phyloP scores from a whole-genome alignment of 495 filamentous ascomycete species.

The Evernia prunastri region DNA sequence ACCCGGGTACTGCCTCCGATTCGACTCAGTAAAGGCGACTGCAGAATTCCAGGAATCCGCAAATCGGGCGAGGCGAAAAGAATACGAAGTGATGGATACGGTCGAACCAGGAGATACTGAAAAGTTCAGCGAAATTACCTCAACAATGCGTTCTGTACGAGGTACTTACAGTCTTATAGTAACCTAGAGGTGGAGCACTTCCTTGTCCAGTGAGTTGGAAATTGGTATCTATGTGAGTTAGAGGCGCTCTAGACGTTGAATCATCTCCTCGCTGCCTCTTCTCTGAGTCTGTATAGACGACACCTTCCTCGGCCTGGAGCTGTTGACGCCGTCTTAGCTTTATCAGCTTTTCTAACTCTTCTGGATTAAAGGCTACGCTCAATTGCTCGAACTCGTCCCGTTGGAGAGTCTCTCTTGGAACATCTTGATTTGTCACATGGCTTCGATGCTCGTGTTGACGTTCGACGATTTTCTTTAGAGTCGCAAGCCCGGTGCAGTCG shows the following conservation, averaged over 20 bases:
- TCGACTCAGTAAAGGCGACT: slow-evolving; percentile 52
- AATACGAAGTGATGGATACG: slow-evolving; percentile 55
- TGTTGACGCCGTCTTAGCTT: slow-evolving; percentile 25
- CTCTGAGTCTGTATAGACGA: not conserved
- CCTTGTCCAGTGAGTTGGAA: slow-evolving; percentile 17
- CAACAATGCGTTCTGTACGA: not conserved
- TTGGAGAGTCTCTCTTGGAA: slow-evolving; percentile 23
- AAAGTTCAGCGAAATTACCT: slow-evolving; percentile 11
- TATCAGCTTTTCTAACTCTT: slow-evolving; percentile 47
- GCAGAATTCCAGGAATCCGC: slow-evolving; percentile 54
- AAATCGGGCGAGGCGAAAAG: slow-evolving; percentile 58
- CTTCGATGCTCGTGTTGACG: slow-evolving; percentile 9
- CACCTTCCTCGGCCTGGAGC: slow-evolving; percentile 10
- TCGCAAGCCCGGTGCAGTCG: slow-evolving; percentile 49
- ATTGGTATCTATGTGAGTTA: slow-evolving; percentile 2
- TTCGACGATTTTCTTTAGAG: slow-evolving; percentile 42
- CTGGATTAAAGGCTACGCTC: slow-evolving; percentile 50
- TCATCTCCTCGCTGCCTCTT: not conserved
- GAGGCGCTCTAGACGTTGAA: slow-evolving; percentile 4
- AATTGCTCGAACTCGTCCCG: slow-evolving; percentile 47
- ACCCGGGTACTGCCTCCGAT: slow-evolving; percentile 49
- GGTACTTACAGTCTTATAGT: slow-evolving; percentile 43
- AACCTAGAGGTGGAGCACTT: slow-evolving; percentile 28
- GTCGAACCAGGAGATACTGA: slow-evolving; percentile 57
- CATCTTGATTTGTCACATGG: not conserved